A percentile compares a stretch with the other conserved stretches of the same genome.
Evolutionary conservation across 805 yeast species (phyloP).

Genomic region (Zygoascus biomembranicola): DNA sequence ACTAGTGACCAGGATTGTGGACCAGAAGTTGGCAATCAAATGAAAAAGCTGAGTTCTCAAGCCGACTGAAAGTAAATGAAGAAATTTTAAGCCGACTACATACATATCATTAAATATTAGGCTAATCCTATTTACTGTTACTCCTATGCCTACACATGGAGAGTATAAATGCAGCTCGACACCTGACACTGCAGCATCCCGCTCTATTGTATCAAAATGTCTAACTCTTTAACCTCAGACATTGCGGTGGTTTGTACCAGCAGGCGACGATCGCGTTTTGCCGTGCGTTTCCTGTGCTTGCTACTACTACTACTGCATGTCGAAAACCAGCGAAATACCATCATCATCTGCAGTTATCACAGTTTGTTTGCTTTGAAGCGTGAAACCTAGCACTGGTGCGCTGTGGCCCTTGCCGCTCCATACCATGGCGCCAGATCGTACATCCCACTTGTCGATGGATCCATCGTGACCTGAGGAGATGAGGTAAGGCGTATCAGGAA

Average conservation of each 20-base stretch:
- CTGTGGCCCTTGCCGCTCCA: conserved; percentile 86
- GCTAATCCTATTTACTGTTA: too few relatives aligned
- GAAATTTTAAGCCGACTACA: background rate
- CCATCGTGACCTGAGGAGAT: conserved; percentile 81
- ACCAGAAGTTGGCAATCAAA: conserved; percentile 30
- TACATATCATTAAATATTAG: background rate
- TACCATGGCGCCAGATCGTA: conserved; percentile 70
- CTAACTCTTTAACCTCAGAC: too few relatives aligned
- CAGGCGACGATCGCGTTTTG: background rate
- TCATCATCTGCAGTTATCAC: conserved; percentile 94
- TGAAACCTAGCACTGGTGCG: conserved; percentile 88
- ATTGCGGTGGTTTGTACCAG: too few relatives aligned
- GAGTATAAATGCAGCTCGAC: too few relatives aligned
- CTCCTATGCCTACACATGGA: too few relatives aligned
- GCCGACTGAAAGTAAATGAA: too few relatives aligned
- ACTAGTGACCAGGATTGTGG: conserved; percentile 42
- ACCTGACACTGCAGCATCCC: too few relatives aligned
- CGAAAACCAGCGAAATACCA: conserved; percentile 77
- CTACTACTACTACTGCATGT: conserved; percentile 12
- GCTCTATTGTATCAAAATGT: too few relatives aligned
- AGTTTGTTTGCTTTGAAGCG: conserved; percentile 55
- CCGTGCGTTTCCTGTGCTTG: background rate
- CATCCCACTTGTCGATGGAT: conserved; percentile 77
- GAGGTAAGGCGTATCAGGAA: conserved; percentile 34
- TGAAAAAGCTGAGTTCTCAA: background rate